Evolutionary conservation across 352 stramenopile genomes (phyloP).

Genomic region (Blastocystis sp.): DNA sequence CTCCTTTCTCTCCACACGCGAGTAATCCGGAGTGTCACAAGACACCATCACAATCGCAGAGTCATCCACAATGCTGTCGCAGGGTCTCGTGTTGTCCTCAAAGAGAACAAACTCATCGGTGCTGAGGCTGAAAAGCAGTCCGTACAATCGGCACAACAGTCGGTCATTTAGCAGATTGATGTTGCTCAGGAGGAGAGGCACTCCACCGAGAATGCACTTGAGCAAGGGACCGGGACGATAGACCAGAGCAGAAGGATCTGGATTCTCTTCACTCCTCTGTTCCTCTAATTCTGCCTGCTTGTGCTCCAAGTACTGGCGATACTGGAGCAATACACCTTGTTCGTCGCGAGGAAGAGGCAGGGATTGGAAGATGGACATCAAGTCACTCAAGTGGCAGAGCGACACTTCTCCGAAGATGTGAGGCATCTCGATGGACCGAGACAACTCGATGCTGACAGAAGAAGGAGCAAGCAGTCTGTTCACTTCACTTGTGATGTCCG

Average conservation of each 20-base stretch:
- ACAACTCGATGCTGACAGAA: not conserved
- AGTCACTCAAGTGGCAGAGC: not conserved
- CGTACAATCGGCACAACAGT: not conserved
- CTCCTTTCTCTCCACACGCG: not conserved
- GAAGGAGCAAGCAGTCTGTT: not conserved
- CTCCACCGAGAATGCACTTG: not conserved
- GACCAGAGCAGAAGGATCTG: not conserved
- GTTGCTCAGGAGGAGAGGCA: not conserved
- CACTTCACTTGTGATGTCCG: not conserved
- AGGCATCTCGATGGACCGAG: not conserved
- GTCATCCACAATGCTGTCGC: not conserved
- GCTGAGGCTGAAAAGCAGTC: not conserved
- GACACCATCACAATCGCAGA: not conserved
- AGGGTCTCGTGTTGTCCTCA: not conserved
- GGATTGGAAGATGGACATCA: not conserved
- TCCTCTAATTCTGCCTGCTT: too few relatives aligned
- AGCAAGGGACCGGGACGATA: conserved; percentile 1
- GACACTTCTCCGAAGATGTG: not conserved
- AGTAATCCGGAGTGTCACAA: not conserved
- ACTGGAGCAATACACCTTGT: too few relatives aligned
- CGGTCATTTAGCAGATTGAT: not conserved
- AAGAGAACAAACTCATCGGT: not conserved
- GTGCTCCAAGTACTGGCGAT: too few relatives aligned
- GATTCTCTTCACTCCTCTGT: not conserved
- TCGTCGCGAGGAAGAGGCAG: too few relatives aligned